These are phyloP conservation scores for Eruca vesicaria DNA, from an alignment of 441 rosid species.

Conservation along the genomic window DNA sequence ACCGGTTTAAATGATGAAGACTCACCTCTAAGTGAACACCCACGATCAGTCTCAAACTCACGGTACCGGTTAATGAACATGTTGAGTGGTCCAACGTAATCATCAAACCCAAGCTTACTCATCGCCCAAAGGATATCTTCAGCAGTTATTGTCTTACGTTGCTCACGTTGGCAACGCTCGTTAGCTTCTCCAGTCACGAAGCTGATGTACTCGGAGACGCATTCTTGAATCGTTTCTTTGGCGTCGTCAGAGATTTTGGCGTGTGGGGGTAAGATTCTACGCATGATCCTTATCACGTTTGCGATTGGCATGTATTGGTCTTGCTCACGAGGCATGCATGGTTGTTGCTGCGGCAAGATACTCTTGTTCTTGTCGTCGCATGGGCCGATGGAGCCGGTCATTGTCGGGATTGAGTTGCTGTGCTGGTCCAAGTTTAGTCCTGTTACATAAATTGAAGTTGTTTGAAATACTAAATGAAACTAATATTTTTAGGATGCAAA, in stretches of 20 bases:
- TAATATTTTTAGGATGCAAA: not conserved
- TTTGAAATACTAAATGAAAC: not conserved
- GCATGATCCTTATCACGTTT: constrained; percentile 84
- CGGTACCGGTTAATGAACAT: constrained; percentile 57
- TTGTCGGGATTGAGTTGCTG: constrained; percentile 12
- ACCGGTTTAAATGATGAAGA: constrained; percentile 1
- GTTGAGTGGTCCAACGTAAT: constrained; percentile 62
- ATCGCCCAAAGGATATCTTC: constrained; percentile 87
- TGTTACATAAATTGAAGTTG: not conserved
- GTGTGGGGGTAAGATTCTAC: constrained; percentile 55
- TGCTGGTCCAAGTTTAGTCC: constrained; percentile 25
- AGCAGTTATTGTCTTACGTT: constrained; percentile 82
- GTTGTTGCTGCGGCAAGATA: constrained; percentile 6
- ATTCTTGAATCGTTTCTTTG: constrained; percentile 87
- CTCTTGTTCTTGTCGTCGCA: not conserved
- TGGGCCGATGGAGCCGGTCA: not conserved
- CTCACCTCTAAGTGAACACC: constrained; percentile 31
- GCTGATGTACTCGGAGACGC: constrained; percentile 89
- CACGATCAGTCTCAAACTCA: constrained; percentile 49
- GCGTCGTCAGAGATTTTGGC: constrained; percentile 92
- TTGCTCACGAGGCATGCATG: constrained; percentile 54
- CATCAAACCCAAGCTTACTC: constrained; percentile 88
- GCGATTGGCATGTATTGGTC: constrained; percentile 87
- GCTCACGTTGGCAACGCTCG: constrained; percentile 87
- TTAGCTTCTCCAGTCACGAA: constrained; percentile 91